phyloP scores from a whole-genome alignment of 768 basidiomycete species.

The Pleurotus salmoneostramineus region DNA sequence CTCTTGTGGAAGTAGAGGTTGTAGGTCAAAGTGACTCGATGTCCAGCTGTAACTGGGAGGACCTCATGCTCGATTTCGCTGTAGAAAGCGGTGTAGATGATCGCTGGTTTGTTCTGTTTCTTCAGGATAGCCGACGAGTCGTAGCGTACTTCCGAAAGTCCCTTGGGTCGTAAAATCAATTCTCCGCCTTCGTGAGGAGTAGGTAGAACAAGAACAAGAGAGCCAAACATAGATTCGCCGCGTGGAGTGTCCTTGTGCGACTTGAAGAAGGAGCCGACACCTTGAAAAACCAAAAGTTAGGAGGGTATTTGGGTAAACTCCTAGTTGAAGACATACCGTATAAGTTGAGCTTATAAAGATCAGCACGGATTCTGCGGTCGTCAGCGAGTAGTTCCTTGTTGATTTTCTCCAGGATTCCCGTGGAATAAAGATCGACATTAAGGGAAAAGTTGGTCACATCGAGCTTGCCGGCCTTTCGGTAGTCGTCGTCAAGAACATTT shows the following conservation, averaged over 20 bases:
- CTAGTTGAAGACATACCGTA: constrained; percentile 26
- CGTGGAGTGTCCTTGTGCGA: constrained; percentile 43
- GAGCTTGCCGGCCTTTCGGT: too few relatives aligned
- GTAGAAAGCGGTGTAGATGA: constrained; percentile 37
- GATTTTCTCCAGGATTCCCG: too few relatives aligned
- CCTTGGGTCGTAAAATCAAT: constrained; percentile 27
- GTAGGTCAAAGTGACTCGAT: constrained; percentile 39
- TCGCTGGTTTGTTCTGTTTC: not conserved
- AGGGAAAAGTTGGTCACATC: too few relatives aligned
- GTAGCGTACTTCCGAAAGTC: constrained; percentile 25
- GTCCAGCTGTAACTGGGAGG: constrained; percentile 30
- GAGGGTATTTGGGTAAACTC: not conserved
- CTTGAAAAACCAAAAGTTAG: not conserved
- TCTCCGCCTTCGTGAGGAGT: constrained; percentile 38
- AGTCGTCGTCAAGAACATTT: too few relatives aligned
- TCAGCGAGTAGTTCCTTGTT: constrained; percentile 14
- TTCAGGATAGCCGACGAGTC: constrained; percentile 27
- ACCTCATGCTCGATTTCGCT: constrained; percentile 43
- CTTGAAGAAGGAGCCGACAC: constrained; percentile 39
- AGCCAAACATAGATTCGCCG: constrained; percentile 40
- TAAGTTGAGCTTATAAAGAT: constrained; percentile 44
- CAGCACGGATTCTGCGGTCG: constrained; percentile 17
- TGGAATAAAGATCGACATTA: too few relatives aligned
- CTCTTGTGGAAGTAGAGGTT: constrained; percentile 21
- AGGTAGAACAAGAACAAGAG: constrained; percentile 43